phyloP scores from a whole-genome alignment of 176 grass and related monocot species.

The Puya raimondii region DNA sequence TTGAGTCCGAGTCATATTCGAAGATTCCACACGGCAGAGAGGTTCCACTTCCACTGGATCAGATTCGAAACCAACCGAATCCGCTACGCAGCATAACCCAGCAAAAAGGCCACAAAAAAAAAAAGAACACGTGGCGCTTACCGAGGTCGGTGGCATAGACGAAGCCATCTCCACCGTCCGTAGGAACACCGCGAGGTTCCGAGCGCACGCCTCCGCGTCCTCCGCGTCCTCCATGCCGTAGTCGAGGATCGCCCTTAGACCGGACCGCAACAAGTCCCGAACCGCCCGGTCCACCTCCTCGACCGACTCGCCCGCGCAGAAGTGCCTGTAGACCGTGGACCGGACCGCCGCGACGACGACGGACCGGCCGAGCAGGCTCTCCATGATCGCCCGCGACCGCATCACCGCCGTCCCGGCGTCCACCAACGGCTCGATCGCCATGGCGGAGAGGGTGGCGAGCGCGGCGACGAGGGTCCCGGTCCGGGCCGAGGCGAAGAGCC shows the following conservation, averaged over 20 bases:
- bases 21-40: background rate
- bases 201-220: constrained; percentile 48
- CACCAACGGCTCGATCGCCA: constrained; percentile 56
- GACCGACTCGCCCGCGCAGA: constrained; percentile 71
- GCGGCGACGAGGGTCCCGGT: constrained; percentile 44
- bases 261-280: constrained; percentile 33
- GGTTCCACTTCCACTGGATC: too few relatives aligned
- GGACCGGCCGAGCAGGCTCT: constrained; percentile 12
- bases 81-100: background rate
- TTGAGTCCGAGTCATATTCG: background rate
- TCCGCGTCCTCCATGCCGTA: constrained; percentile 88
- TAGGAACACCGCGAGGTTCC: constrained; percentile 52
- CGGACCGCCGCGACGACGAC: constrained; percentile 27
- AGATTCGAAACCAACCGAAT: background rate
- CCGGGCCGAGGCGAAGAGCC: constrained; percentile 54
- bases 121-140: constrained; percentile 24
- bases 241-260: constrained; percentile 71
- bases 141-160: constrained; percentile 43
- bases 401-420: constrained; percentile 41
- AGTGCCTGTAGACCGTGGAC: constrained; percentile 55
- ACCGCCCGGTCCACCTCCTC: constrained; percentile 46
- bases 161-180: constrained; percentile 54
- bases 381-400: constrained; percentile 34
- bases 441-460: constrained; percentile 44
- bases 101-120: background rate